Evolutionary conservation across 768 basidiomycete species (phyloP).

Genomic region (Arthromyces matolae): DNA sequence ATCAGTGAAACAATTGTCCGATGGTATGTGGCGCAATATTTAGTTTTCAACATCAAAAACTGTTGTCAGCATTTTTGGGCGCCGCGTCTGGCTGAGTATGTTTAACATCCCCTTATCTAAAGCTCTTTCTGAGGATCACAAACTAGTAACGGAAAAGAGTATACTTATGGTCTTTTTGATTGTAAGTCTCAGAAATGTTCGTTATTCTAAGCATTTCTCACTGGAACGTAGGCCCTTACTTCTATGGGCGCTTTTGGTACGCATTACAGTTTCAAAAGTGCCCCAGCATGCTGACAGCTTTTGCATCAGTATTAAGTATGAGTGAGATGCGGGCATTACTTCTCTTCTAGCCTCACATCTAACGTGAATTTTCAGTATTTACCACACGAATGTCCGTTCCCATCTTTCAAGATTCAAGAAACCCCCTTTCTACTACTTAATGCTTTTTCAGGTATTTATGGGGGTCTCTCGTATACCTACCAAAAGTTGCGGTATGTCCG

Average conservation of each 20-base stretch:
- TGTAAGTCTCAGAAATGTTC: neutral
- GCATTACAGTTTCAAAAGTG: neutral
- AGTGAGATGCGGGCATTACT: slow-evolving; percentile 9
- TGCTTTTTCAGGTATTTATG: slow-evolving; percentile 21
- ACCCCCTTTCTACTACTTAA: slow-evolving; percentile 13
- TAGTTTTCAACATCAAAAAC: neutral
- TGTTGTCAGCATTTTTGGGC: slow-evolving; percentile 20
- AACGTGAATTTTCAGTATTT: slow-evolving; percentile 18
- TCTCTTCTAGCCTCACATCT: neutral
- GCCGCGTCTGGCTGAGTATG: slow-evolving; percentile 27
- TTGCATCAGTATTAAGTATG: slow-evolving; percentile 14
- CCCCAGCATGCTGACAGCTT: neutral
- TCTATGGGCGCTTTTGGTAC: too few relatives aligned
- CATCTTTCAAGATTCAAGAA: neutral
- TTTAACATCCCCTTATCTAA: neutral
- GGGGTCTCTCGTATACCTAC: slow-evolving; percentile 27
- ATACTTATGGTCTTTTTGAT: too few relatives aligned
- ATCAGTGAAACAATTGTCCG: slow-evolving; percentile 29
- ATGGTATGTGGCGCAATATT: slow-evolving; percentile 19
- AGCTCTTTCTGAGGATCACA: neutral
- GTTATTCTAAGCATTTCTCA: too few relatives aligned
- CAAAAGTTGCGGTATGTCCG: slow-evolving; percentile 1
- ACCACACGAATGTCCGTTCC: slow-evolving; percentile 26
- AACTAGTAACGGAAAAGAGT: slow-evolving; percentile 20
- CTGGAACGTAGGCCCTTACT: too few relatives aligned